Conservation (phyloP, 2,329 filamentous ascomycete species). For the Aspergillus arachidicola region DNA sequence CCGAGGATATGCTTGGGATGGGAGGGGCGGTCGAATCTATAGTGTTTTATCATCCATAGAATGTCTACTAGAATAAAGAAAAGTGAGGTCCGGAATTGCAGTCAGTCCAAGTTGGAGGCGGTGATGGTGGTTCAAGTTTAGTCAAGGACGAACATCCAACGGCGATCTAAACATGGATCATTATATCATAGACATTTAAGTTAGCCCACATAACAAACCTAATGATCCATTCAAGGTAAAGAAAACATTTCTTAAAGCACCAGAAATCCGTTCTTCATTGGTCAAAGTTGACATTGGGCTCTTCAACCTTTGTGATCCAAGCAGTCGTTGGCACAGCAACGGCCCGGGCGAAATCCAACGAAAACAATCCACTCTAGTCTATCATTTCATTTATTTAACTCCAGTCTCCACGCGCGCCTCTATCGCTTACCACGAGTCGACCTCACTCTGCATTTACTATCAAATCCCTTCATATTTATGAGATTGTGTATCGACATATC, state of each 20-base stretch:
- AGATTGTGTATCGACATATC: neutral
- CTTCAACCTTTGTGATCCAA: neutral
- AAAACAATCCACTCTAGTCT: neutral
- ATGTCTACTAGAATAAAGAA: neutral
- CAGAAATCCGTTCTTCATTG: neutral
- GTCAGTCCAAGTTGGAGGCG: neutral
- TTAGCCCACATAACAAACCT: neutral
- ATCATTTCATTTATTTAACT: neutral
- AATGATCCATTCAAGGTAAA: neutral
- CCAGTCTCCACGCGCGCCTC: neutral
- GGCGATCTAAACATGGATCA: neutral
- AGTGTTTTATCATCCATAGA: neutral
- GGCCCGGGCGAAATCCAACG: neutral
- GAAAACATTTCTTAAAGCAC: neutral
- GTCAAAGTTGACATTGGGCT: neutral
- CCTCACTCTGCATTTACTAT: neutral
- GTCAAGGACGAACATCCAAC: neutral
- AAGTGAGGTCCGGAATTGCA: neutral
- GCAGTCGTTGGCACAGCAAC: slow-evolving; percentile 28
- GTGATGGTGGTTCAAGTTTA: neutral
- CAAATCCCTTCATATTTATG: neutral
- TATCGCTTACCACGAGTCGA: neutral
- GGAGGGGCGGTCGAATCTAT: neutral
- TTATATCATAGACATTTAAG: neutral
- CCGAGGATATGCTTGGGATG: neutral